These are phyloP conservation scores for Rhodotorula paludigena DNA, from an alignment of 768 basidiomycete genomes.

Conservation along the genomic window DNA sequence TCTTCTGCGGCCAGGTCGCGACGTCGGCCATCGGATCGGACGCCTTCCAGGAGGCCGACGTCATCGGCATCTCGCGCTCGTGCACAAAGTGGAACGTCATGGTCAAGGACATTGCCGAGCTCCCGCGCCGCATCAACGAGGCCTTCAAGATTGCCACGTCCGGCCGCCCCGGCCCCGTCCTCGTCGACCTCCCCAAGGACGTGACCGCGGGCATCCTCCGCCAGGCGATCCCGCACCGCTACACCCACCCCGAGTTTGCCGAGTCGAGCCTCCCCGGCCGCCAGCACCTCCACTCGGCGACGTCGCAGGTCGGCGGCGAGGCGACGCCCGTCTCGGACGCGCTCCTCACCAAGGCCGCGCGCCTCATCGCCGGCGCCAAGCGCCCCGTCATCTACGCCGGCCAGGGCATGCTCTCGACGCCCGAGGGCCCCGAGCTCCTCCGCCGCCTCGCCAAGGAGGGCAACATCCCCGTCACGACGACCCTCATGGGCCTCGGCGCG, in stretches of 20 bases:
- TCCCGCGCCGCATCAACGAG: slow-evolving; percentile 93
- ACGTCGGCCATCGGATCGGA: slow-evolving; percentile 99
- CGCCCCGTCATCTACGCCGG: slow-evolving; percentile 90
- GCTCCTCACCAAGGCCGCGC: slow-evolving; percentile 59
- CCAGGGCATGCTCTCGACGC: slow-evolving; percentile 76
- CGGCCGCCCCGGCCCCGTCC: slow-evolving; percentile 92
- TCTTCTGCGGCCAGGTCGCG: slow-evolving; percentile 97
- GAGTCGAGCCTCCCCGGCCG: slow-evolving; percentile 47
- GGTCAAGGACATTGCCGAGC: slow-evolving; percentile 93
- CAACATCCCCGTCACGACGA: slow-evolving; percentile 95
- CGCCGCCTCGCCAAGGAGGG: slow-evolving; percentile 70
- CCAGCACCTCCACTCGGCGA: slow-evolving; percentile 45
- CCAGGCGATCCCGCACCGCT: slow-evolving; percentile 70
- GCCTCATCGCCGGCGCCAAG: slow-evolving; percentile 84
- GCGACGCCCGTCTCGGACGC: slow-evolving; percentile 32
- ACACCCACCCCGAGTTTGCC: slow-evolving; percentile 72
- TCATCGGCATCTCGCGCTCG: slow-evolving; percentile 89
- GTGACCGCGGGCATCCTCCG: slow-evolving; percentile 88
- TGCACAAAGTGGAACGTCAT: slow-evolving; percentile 99
- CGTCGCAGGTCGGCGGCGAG: slow-evolving; percentile 27
- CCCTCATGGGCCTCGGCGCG: slow-evolving; percentile 88
- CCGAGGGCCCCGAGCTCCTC: slow-evolving; percentile 75
- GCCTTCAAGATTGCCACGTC: slow-evolving; percentile 99
- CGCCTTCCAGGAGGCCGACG: slow-evolving; percentile 96
- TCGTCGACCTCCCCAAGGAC: slow-evolving; percentile 98